Evolutionary conservation across 1,284 basidiomycete species (phyloP).

Genomic region (Butyriboletus regius): DNA sequence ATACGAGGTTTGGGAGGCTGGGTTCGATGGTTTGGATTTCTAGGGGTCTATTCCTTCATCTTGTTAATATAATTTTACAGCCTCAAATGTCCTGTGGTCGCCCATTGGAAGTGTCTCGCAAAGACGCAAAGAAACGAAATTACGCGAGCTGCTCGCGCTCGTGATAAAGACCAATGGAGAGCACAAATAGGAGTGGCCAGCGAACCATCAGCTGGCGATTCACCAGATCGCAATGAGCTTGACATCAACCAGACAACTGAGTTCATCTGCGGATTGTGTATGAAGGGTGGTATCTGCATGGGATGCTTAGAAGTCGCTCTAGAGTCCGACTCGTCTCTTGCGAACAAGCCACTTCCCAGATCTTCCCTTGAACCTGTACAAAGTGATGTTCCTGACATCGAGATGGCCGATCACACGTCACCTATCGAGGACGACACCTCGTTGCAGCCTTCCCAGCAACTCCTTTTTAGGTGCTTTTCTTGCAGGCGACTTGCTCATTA

Average conservation of each 20-base stretch:
- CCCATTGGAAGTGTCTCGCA: constrained; percentile 76
- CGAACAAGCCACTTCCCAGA: constrained; percentile 16
- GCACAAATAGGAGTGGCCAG: constrained; percentile 19
- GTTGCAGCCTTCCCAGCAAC: constrained; percentile 32
- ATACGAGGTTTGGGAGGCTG: constrained; percentile 66
- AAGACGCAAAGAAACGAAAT: constrained; percentile 65
- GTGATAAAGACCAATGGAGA: constrained; percentile 42
- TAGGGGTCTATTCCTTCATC: constrained; percentile 1
- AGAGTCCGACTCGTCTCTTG: constrained; percentile 36
- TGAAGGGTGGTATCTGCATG: constrained; percentile 70
- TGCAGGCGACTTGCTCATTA: constrained; percentile 81
- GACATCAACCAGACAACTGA: constrained; percentile 59
- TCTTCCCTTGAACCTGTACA: constrained; percentile 12
- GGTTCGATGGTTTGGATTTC: constrained; percentile 65
- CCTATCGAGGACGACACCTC: constrained; percentile 9
- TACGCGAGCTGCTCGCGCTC: constrained; percentile 52
- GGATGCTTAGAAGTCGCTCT: constrained; percentile 58
- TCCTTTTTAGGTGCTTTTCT: constrained; percentile 72
- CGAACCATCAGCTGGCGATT: constrained; percentile 17
- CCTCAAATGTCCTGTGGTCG: constrained; percentile 66
- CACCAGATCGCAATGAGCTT: constrained; percentile 35
- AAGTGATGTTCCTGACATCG: constrained; percentile 22
- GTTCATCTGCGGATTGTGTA: constrained; percentile 73
- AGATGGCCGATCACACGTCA: constrained; percentile 30
- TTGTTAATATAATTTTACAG: constrained; percentile 33